phyloP scores from a whole-genome alignment of 805 yeast species.

The Wickerhamomyces pijperi region DNA sequence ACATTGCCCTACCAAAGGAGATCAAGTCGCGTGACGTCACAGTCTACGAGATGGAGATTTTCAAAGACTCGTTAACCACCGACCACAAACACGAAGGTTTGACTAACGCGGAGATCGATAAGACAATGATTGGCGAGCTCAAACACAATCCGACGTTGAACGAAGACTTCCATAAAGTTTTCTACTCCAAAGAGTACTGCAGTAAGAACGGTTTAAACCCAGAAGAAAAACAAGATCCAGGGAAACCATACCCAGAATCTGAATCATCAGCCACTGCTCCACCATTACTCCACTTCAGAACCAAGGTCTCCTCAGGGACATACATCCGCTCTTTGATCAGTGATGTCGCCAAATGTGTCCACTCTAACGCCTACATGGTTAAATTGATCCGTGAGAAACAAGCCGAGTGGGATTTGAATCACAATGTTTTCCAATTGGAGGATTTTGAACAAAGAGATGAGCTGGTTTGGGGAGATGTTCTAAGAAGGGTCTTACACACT shows the following conservation, averaged over 20 bases:
- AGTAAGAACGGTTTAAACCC: conserved; percentile 32
- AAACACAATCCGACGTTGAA: conserved; percentile 34
- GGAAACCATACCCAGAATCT: conserved; percentile 25
- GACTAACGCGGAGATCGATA: conserved; percentile 43
- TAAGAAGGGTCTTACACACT: conserved; percentile 38
- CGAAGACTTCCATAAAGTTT: conserved; percentile 39
- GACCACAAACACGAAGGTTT: conserved; percentile 44
- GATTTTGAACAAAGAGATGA: conserved; percentile 56
- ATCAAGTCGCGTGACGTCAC: conserved; percentile 67
- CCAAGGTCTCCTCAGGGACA: conserved; percentile 89
- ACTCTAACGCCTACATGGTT: conserved; percentile 82
- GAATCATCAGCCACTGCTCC: conserved; percentile 25
- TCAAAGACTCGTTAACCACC: conserved; percentile 38
- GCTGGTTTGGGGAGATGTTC: conserved; percentile 59
- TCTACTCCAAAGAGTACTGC: conserved; percentile 46
- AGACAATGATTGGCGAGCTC: conserved; percentile 29
- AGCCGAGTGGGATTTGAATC: conserved; percentile 73
- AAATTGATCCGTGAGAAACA: conserved; percentile 64
- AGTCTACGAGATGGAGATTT: conserved; percentile 42
- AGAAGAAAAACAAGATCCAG: conserved; percentile 26
- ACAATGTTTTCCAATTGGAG: conserved; percentile 52
- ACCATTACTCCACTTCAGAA: conserved; percentile 61
- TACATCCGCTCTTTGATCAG: conserved; percentile 84
- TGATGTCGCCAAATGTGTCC: conserved; percentile 76
- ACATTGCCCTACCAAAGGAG: conserved; percentile 72